Percentiles rank a stretch among this genome's conserved stretches.
These are phyloP conservation scores for Tetrahymena malaccensis DNA, from an alignment of 73 alveolate species.

Conservation along the genomic window DNA sequence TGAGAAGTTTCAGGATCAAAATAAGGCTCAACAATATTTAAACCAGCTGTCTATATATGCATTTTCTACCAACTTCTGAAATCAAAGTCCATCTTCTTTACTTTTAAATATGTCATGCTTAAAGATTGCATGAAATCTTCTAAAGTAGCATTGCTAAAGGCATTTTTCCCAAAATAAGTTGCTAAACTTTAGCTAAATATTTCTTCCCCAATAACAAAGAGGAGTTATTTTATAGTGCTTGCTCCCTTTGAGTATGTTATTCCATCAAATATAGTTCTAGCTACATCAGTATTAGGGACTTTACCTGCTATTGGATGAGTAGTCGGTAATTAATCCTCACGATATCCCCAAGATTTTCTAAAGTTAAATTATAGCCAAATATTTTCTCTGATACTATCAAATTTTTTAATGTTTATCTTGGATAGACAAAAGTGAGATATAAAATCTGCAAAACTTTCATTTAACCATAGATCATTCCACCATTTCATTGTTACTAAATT, in stretches of 20 bases:
- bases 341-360: conserved; percentile 77
- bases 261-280: conserved; percentile 86
- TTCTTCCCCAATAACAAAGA: conserved; percentile 73
- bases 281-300: conserved; percentile 75
- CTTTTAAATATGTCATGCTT: not conserved
- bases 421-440: conserved; percentile 72
- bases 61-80: not conserved
- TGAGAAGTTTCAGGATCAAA: not conserved
- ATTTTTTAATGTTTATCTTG: conserved; percentile 42
- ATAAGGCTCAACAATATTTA: not conserved
- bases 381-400: conserved; percentile 43
- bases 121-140: conserved; percentile 60
- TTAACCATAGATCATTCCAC: conserved; percentile 99
- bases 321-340: conserved; percentile 80
- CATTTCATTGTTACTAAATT: conserved; percentile 96
- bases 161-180: conserved; percentile 64
- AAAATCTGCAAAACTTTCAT: conserved; percentile 95
- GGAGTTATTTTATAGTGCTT: conserved; percentile 74
- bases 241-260: conserved; percentile 92
- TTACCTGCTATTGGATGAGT: conserved; percentile 91
- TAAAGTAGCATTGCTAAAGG: conserved; percentile 72
- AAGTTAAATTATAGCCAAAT: conserved; percentile 70
- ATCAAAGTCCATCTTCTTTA: not conserved
- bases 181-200: conserved; percentile 70
- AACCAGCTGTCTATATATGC: not conserved